These are phyloP conservation scores for Candida patagonica DNA, from an alignment of 805 yeast genomes.

Conservation along the genomic window DNA sequence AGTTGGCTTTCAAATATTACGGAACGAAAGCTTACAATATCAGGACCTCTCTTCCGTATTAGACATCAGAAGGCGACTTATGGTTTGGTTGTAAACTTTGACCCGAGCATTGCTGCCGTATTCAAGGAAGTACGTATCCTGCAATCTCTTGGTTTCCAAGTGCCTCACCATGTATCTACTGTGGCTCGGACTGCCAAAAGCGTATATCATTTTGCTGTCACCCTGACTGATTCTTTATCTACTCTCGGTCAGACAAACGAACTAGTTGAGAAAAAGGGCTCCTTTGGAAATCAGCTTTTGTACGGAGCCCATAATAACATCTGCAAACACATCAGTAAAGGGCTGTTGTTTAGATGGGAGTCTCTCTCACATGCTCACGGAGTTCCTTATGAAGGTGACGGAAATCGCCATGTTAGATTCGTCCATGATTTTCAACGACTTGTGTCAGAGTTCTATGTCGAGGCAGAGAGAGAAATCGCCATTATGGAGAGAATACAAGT, in stretches of 20 bases:
- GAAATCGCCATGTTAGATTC: constrained; percentile 26
- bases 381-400: constrained; percentile 19
- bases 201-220: constrained; percentile 48
- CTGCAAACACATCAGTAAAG: constrained; percentile 22
- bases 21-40: constrained; percentile 12
- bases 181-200: constrained; percentile 42
- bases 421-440: constrained; percentile 27
- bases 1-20: constrained; percentile 40
- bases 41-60: constrained; percentile 35
- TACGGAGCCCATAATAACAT: constrained; percentile 14
- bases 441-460: constrained; percentile 26
- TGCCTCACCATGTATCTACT: constrained; percentile 45
- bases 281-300: constrained; percentile 25
- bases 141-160: constrained; percentile 39
- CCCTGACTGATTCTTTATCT: constrained; percentile 42
- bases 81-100: constrained; percentile 43
- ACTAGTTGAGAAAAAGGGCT: constrained; percentile 32
- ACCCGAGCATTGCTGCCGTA: constrained; percentile 33
- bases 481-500: constrained; percentile 15
- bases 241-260: constrained; percentile 31
- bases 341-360: constrained; percentile 43
- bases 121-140: constrained; percentile 49
- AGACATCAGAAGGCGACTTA: constrained; percentile 17
- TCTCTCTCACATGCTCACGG: constrained; percentile 2
- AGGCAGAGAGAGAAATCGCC: constrained; percentile 24